Base-by-base conservation (phyloP, 164 flowering plant species). In the Aristolochia fimbriata region DNA sequence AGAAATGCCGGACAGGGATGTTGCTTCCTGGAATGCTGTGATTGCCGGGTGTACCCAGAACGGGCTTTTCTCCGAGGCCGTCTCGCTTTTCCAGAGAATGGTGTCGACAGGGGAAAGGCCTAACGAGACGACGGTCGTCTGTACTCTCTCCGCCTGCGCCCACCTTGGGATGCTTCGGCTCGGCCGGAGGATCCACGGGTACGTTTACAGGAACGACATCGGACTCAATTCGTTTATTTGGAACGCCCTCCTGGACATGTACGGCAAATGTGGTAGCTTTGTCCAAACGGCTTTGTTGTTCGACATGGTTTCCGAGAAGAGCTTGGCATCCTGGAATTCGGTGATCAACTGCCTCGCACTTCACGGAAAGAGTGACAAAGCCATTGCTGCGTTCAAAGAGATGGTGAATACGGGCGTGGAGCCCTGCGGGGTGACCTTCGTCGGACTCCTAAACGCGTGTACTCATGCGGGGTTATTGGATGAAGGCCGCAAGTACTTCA, bases 251-350 rank as follows among this genome's bases (percentile, higher is more conserved):
- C 62, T 83, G 2, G 92, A 85, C 60, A 76, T 85, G 86, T 85
- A 83, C 67, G 88, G 83, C 25, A 85, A 81, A 66, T 85, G 88
- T 62, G 92, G 92, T 17, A 74, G 70, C 70, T 72, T 86, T 46
- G 65, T 58, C 17, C 74, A 71, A 43, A 81, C 92, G 51, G 72
- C 72, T 57, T 59, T 50, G 46, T 68, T 77, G 55, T 86, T 85
- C 64, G 76, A 76, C 21, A 55, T 16, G 65, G 70, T 68, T 24
- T n/a, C 46, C 0, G 62, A 65, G 31, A 71, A 62, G 63, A 72
- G 74, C 65, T 67, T 79, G 66, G 79, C 78, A 2, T 64, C 79
- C 0, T 86, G 88, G 87, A 83, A 81, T 54, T 78, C 86, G 20
- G 74, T 86, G 77, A 77, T 83, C 51, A 80, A 81, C 68, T 78